phyloP scores from a whole-genome alignment of 2,329 filamentous ascomycete species.

The Knufia petricola region DNA sequence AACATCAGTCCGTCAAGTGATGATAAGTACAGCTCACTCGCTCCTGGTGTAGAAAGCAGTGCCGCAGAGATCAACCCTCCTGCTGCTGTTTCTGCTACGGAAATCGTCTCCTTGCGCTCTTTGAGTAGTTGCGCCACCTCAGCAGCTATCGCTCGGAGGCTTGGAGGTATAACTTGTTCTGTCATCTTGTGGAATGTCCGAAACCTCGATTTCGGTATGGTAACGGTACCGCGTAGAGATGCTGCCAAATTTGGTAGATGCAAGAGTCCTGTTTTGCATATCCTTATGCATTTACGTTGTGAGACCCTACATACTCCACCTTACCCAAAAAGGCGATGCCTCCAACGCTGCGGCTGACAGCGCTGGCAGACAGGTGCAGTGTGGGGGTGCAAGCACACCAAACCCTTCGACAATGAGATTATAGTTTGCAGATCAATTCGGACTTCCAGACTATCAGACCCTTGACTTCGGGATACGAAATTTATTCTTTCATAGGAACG shows the following conservation, averaged over 20 bases:
- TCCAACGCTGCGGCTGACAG: no score
- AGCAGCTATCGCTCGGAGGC: constrained; percentile 27
- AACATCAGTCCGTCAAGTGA: neutral
- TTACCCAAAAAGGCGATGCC: no score
- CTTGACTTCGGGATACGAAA: no score
- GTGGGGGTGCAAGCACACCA: no score
- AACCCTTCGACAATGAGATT: no score
- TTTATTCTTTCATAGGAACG: no score
- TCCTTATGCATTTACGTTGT: neutral
- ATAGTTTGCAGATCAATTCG: no score
- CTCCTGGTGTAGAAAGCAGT: constrained; percentile 50
- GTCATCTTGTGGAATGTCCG: constrained; percentile 2
- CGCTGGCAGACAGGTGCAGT: no score
- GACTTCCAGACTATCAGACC: no score
- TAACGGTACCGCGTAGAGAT: neutral
- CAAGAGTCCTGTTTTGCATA: neutral
- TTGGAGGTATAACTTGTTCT: constrained; percentile 1
- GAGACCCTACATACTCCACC: no score
- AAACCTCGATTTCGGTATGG: neutral
- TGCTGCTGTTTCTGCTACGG: constrained; percentile 54
- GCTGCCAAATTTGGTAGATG: neutral
- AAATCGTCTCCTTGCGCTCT: constrained; percentile 47
- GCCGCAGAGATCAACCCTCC: constrained; percentile 53
- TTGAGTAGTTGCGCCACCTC: constrained; percentile 47
- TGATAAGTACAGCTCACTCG: constrained; percentile 35